Evolutionary conservation across 2,329 filamentous ascomycete species (phyloP).

Genomic region (Kalaharituber pfeilii): DNA sequence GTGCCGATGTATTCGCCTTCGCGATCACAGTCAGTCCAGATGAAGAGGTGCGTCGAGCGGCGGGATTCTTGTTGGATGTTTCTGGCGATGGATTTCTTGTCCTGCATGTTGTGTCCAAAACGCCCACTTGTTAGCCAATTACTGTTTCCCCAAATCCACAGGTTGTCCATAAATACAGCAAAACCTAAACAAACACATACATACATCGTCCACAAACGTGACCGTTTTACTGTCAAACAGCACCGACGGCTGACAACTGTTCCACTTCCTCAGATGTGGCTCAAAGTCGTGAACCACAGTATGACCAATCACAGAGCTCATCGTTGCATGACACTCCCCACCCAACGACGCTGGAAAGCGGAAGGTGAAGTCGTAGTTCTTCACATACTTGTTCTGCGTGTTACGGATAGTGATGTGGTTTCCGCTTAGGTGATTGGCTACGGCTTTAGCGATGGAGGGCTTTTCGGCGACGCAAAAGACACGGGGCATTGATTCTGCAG

Average conservation of each 20-base stretch:
- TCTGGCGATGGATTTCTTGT: conserved; percentile 48
- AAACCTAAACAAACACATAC: conserved; percentile 3
- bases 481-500: conserved; percentile 25
- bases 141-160: not conserved
- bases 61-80: conserved; percentile 72
- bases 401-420: conserved; percentile 34
- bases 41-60: conserved; percentile 58
- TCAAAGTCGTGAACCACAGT: conserved; percentile 67
- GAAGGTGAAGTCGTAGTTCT: conserved; percentile 87
- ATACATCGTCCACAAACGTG: conserved; percentile 48
- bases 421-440: conserved; percentile 74
- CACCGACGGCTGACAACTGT: conserved; percentile 55
- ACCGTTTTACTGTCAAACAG: conserved; percentile 69
- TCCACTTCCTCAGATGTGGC: conserved; percentile 58
- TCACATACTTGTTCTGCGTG: conserved; percentile 60
- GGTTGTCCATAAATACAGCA: not conserved
- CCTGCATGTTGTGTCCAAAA: not conserved
- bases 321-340: conserved; percentile 65
- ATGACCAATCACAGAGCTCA: conserved; percentile 87
- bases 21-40: conserved; percentile 97
- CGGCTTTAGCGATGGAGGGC: conserved; percentile 87
- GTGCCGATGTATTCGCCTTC: conserved; percentile 93
- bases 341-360: conserved; percentile 71
- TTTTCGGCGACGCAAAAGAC: conserved; percentile 71
- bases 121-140: not conserved